phyloP scores from a whole-genome alignment of 306 rosid species.

The Myrica gale region DNA sequence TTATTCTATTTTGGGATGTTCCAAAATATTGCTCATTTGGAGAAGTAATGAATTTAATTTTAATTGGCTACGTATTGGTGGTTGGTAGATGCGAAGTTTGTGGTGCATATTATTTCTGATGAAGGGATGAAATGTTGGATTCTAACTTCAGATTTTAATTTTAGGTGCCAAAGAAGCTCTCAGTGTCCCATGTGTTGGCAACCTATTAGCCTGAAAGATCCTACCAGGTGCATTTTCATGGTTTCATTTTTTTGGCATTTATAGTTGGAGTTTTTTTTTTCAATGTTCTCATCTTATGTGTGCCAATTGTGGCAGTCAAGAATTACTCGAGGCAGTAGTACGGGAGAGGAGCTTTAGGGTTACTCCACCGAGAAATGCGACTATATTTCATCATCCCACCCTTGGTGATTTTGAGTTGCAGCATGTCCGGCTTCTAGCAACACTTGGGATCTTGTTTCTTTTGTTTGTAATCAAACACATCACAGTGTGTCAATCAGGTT shows the following conservation, averaged over 20 bases:
- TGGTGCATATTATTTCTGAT: conserved; percentile 10
- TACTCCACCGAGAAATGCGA: conserved; percentile 54
- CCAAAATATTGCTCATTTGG: neutral
- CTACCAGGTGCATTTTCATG: conserved; percentile 54
- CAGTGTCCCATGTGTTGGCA: conserved; percentile 99
- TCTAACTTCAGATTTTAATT: conserved; percentile 21
- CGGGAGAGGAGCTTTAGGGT: conserved; percentile 64
- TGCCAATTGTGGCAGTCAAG: conserved; percentile 63
- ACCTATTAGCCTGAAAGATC: conserved; percentile 74
- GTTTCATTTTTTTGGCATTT: conserved; percentile 5
- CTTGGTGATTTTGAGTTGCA: conserved; percentile 65
- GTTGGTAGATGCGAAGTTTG: neutral
- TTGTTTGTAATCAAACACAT: conserved; percentile 8
- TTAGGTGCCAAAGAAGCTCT: conserved; percentile 94
- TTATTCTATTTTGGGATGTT: neutral
- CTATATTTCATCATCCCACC: conserved; percentile 63
- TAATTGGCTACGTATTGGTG: neutral
- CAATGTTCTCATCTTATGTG: conserved; percentile 13
- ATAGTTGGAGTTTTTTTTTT: conserved; percentile 9
- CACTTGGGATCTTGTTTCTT: conserved; percentile 20
- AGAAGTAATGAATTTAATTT: neutral
- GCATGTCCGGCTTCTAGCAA: conserved; percentile 50
- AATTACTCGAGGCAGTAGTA: conserved; percentile 76
- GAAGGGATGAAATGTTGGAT: neutral
- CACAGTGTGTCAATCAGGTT: conserved; percentile 17